Base-by-base conservation (phyloP, 1,284 basidiomycete species). In the Cutaneotrichosporon dermatis region DNA sequence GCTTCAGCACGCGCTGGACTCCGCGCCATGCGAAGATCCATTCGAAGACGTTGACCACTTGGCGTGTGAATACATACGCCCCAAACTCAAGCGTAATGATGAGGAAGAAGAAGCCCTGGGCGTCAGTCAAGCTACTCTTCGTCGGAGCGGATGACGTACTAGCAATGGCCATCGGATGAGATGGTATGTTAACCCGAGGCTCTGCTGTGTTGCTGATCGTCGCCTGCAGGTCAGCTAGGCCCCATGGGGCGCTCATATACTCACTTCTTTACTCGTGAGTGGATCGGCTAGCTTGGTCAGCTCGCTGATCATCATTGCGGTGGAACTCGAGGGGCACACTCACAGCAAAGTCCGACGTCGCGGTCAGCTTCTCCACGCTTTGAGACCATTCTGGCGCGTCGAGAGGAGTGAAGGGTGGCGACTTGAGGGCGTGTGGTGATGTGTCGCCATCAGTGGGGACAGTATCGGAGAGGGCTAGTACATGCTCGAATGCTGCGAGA, bases 11-110 rank as follows among this genome's bases (percentile, higher is more conserved):
- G 4, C 90, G 90, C 71, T 92, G 93, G 59, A 85, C 81, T 6
- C 95, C 94, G 58, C 90, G 80, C 92, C 92, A 97, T 55, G 90
- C 90, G 33, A 89, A 85, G 50, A 92, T 74, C 85, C 87, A 94
- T 77, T 96, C 92, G 70, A 92, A 89, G 13, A 89, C 83, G 70
- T 94, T 94, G 44, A 97, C 95, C 13, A 94, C 74, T 75, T 98
- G 94, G 42, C 95, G 83, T 51, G 92, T 90, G 34, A 90, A 66
- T 43, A 98, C 85, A 72, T 98, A 93, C 37, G 89, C 79, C 12
- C 89, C 81, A 71, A 99, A 98, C 76, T 98, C 90, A 36, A 84
- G 81, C 37, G 85, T 82, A 66, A 99, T 97, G 76, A 95, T 85
- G 4, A 87, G 57, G 67, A 93, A 92, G 55, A 99, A 88, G 67